phyloP scores from a whole-genome alignment of 768 basidiomycete species.

The Candolleomyces aberdarensis region DNA sequence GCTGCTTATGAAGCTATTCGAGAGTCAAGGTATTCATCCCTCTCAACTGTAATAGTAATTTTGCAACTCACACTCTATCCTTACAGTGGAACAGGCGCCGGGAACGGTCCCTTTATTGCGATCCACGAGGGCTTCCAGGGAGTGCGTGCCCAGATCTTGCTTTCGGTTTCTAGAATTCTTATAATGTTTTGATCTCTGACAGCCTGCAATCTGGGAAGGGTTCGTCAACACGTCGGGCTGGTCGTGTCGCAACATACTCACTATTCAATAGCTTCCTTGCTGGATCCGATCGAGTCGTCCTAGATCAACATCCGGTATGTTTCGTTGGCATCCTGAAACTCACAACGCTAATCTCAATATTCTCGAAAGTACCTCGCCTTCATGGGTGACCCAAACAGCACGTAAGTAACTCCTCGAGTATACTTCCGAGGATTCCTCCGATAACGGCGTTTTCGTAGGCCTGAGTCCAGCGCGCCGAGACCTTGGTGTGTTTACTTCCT shows the following conservation, averaged over 20 bases:
- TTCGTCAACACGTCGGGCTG: slow-evolving; percentile 12
- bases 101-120: slow-evolving; percentile 49
- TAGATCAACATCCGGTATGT: slow-evolving; percentile 80
- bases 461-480: slow-evolving; percentile 37
- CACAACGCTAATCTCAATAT: slow-evolving; percentile 7
- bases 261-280: slow-evolving; percentile 53
- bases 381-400: slow-evolving; percentile 32
- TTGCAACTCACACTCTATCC: not conserved
- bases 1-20: slow-evolving; percentile 46
- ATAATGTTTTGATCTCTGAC: slow-evolving; percentile 9
- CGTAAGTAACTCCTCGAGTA: slow-evolving; percentile 28
- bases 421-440: slow-evolving; percentile 7
- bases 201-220: slow-evolving; percentile 47
- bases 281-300: slow-evolving; percentile 69
- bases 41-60: not conserved
- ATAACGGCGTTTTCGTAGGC: slow-evolving; percentile 22
- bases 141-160: slow-evolving; percentile 21
- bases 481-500: slow-evolving; percentile 37
- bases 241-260: not conserved
- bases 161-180: not conserved
- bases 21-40: slow-evolving; percentile 33
- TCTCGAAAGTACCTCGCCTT: slow-evolving; percentile 43
- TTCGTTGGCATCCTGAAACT: slow-evolving; percentile 1
- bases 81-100: slow-evolving; percentile 62
- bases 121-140: slow-evolving; percentile 71